These are phyloP conservation scores for Chlamydomonas reinhardtii DNA, from an alignment of 163 green algal species.

Conservation along the genomic window DNA sequence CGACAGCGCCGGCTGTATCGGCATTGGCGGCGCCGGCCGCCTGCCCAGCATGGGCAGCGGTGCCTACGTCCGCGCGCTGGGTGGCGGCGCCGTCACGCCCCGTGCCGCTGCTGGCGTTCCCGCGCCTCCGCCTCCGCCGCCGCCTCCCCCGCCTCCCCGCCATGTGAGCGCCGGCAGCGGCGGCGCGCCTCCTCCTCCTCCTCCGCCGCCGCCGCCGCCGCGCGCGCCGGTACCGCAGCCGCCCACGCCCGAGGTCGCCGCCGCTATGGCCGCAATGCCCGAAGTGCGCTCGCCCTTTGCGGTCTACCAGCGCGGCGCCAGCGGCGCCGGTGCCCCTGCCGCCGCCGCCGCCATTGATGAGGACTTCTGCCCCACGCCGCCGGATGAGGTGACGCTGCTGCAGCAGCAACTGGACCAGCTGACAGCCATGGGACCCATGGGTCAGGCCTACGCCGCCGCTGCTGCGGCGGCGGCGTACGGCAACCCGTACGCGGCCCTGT, in stretches of 20 bases:
- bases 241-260: constrained; percentile 24
- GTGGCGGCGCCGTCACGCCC: background rate
- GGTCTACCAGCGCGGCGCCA: constrained; percentile 11
- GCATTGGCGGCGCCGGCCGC: constrained; percentile 11
- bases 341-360: background rate
- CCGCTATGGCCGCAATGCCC: constrained; percentile 21
- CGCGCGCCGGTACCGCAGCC: constrained; percentile 22
- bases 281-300: constrained; percentile 39
- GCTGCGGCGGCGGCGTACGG: background rate
- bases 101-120: background rate
- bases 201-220: constrained; percentile 14
- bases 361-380: constrained; percentile 42
- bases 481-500: background rate
- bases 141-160: constrained; percentile 17
- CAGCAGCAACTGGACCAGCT: constrained; percentile 18
- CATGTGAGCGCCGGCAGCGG: constrained; percentile 21
- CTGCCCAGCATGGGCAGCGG: constrained; percentile 36
- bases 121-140: background rate
- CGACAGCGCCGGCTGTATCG: background rate
- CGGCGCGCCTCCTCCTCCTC: background rate
- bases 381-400: constrained; percentile 12
- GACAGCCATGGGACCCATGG: background rate
- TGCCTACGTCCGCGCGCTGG: background rate
- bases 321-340: background rate
- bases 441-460: background rate